Evolutionary conservation across 139 green algal species (phyloP).

Genomic region (Raphidocelis subcapitata): DNA sequence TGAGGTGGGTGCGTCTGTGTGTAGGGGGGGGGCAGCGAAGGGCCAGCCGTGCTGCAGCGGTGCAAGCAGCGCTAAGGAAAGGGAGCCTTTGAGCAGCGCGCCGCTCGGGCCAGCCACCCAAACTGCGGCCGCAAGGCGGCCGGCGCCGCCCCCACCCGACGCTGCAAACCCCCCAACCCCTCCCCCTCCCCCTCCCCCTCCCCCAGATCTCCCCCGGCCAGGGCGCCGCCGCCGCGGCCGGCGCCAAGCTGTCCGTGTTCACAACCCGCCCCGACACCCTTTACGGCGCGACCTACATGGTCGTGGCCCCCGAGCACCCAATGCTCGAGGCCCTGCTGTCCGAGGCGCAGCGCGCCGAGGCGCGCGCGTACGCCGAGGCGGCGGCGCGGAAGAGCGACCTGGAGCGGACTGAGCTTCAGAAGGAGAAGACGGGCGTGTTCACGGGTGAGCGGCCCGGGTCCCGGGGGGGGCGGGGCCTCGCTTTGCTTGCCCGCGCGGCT

Average conservation of each 20-base stretch:
- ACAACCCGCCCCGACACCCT: constrained; percentile 96
- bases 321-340: constrained; percentile 59
- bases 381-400: constrained; percentile 87
- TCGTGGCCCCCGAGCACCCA: constrained; percentile 96
- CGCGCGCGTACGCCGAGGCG: constrained; percentile 78
- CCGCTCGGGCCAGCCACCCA: too few relatives aligned
- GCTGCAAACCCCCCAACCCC: too few relatives aligned
- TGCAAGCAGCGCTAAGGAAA: too few relatives aligned
- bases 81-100: too few relatives aligned
- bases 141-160: too few relatives aligned
- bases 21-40: too few relatives aligned
- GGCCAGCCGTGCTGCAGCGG: too few relatives aligned
- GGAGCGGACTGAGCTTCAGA: constrained; percentile 91
- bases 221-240: constrained; percentile 1
- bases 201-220: background rate
- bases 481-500: too few relatives aligned
- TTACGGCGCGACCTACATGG: constrained; percentile 96
- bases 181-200: too few relatives aligned
- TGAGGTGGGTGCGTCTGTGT: constrained; percentile 21
- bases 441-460: constrained; percentile 65
- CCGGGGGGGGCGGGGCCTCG: too few relatives aligned
- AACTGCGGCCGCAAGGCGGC: too few relatives aligned
- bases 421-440: constrained; percentile 92
- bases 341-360: constrained; percentile 46
- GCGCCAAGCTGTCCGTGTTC: constrained; percentile 70